Base-by-base conservation (phyloP, 176 grass and related monocot genomes). In the Ananas comosus region DNA sequence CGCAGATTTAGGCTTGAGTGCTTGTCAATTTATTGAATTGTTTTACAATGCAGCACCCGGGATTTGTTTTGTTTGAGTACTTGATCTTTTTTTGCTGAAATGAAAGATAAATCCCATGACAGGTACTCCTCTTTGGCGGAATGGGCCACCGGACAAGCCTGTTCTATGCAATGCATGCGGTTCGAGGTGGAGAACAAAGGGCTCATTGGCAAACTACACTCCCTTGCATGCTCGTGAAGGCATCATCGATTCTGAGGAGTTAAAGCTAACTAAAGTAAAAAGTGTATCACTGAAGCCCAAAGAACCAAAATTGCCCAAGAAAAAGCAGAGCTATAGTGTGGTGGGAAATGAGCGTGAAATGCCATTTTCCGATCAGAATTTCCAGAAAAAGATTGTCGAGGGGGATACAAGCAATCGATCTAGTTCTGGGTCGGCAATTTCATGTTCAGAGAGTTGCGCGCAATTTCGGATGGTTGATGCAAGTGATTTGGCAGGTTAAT, bases 131-230 rank as follows among this genome's bases (percentile, higher is more conserved):
- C 89, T 97, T 65, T 97, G 93, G 93, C 79, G 93, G 66, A 97
- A 97, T 85, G 93, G 93, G 27, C 93, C 93, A 61, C 61, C 82
- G 68, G 82, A 97, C 69, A 97, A 97, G 69, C 93, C 93, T 53
- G 93, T 97, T 72, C 79, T 97, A 29, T 97, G 93, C 74, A 97
- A 97, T 90, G 93, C 93, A 56, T 97, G 93, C 72, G 93, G 93
- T 63, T 92, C 93, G 3, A 90, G 93, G 68, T 97, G 84, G 86
- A 83, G 93, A 77, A 97, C 89, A 3, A 97, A 97, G 50, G 93
- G 93, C 72, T 92, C 88, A 79, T 78, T 97, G 77, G 51, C 51
- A 73, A 97, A 97, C 72, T 97, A 97, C 64, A 92, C 84, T 18
- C 93, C 93, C 54, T 82, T 97, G 79, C 86, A 97, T 69, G 80